A percentile compares a stretch with the other conserved stretches of the same genome.
Evolutionary conservation across 176 grass and related monocot species (phyloP).

Genomic region (Raddia guianensis): DNA sequence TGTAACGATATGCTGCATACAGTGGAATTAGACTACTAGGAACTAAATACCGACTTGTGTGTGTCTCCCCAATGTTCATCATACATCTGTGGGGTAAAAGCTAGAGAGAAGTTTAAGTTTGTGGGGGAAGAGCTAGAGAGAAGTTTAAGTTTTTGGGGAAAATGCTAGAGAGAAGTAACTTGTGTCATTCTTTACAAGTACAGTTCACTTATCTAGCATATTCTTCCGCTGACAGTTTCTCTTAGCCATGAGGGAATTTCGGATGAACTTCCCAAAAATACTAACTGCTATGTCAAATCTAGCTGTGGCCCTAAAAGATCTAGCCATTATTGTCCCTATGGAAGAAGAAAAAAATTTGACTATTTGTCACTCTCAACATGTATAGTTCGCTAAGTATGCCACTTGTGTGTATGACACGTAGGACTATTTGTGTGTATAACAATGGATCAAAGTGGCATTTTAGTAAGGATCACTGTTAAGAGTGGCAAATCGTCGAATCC

Average conservation of each 20-base stretch:
- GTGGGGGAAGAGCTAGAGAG: neutral
- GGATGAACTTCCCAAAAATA: neutral
- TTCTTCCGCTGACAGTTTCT: neutral
- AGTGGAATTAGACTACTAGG: neutral
- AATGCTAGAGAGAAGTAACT: neutral
- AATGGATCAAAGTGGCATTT: too few relatives aligned
- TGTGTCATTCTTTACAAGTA: neutral
- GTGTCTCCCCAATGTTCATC: neutral
- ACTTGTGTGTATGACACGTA: too few relatives aligned
- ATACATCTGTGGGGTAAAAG: too few relatives aligned
- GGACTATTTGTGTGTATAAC: too few relatives aligned
- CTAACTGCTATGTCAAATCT: neutral
- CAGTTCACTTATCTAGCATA: too few relatives aligned
- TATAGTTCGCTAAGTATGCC: too few relatives aligned
- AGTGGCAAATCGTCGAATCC: too few relatives aligned
- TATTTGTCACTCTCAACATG: too few relatives aligned
- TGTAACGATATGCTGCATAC: neutral
- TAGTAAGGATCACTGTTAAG: too few relatives aligned
- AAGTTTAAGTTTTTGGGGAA: neutral
- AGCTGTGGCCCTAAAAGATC: slow-evolving; percentile 24
- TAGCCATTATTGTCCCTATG: neutral
- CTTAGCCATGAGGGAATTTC: neutral
- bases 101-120: too few relatives aligned
- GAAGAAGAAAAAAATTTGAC: too few relatives aligned
- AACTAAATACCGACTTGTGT: neutral